phyloP scores from a whole-genome alignment of 768 basidiomycete species.

The Termitomyces sp. region DNA sequence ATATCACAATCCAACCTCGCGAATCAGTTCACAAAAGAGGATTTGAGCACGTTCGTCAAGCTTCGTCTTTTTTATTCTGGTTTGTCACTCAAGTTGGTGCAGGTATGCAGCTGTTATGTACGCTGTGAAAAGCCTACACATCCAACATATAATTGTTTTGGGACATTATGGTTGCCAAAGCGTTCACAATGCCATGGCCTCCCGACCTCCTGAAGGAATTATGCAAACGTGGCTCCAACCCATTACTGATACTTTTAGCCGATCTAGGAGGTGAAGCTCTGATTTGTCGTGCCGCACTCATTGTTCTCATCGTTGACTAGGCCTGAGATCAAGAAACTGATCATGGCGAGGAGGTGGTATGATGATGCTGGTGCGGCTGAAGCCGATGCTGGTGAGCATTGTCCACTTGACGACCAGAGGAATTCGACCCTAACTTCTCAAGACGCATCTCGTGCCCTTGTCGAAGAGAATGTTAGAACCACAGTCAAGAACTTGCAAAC shows the following conservation, averaged over 20 bases:
- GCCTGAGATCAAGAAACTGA: conserved; percentile 31
- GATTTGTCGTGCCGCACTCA: background rate
- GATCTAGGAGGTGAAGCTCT: conserved; percentile 26
- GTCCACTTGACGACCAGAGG: background rate
- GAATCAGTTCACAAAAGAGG: conserved; percentile 32
- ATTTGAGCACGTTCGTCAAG: conserved; percentile 31
- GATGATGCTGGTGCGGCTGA: conserved; percentile 9
- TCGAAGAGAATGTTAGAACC: conserved; percentile 49
- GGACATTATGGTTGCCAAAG: conserved; percentile 39
- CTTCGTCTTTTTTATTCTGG: background rate
- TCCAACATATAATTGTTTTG: conserved; percentile 35
- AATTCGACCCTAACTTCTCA: background rate
- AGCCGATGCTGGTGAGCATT: conserved; percentile 10
- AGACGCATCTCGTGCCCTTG: conserved; percentile 38
- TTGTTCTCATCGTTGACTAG: conserved; percentile 13
- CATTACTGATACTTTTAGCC: conserved; percentile 27
- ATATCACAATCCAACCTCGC: conserved; percentile 33
- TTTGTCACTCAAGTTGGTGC: background rate
- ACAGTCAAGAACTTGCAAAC: conserved; percentile 37
- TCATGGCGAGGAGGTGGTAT: conserved; percentile 28
- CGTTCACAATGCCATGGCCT: conserved; percentile 29
- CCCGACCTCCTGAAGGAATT: conserved; percentile 17
- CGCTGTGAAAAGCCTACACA: conserved; percentile 29
- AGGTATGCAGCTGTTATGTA: conserved; percentile 34
- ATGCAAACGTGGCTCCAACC: conserved; percentile 32